Percentiles rank a stretch among this genome's conserved stretches.
phyloP scores from a whole-genome alignment of 148 eudicot species.

The Silene conica region DNA sequence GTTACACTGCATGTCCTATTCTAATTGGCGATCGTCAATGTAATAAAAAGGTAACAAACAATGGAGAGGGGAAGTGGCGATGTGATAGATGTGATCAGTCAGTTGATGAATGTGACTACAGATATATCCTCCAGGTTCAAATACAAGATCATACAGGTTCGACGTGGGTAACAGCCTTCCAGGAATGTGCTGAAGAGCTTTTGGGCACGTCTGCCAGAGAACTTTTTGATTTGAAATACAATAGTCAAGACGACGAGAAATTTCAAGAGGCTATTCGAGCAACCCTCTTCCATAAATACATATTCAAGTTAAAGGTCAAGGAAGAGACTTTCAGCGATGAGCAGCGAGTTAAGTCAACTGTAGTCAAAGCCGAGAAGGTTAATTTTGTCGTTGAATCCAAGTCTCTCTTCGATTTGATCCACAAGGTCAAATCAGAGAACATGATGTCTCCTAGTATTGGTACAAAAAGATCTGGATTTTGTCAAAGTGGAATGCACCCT shows the following conservation, averaged over 20 bases:
- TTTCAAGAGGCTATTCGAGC: constrained; percentile 46
- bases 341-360: constrained; percentile 76
- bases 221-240: constrained; percentile 51
- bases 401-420: no score
- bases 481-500: constrained; percentile 8
- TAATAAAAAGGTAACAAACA: constrained; percentile 76
- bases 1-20: constrained; percentile 81
- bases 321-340: constrained; percentile 88
- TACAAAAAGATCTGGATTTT: no score
- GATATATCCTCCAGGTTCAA: constrained; percentile 85
- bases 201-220: constrained; percentile 77
- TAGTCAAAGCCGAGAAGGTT: constrained; percentile 38
- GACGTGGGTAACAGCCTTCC: constrained; percentile 86
- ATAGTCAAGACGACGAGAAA: constrained; percentile 64
- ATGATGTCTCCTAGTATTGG: no score
- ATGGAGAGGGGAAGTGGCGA: constrained; percentile 94
- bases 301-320: constrained; percentile 87
- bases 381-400: no score
- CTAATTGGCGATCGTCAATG: constrained; percentile 70
- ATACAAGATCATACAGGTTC: constrained; percentile 84
- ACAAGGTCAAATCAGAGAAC: no score
- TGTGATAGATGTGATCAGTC: constrained; percentile 82
- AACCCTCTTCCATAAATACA: constrained; percentile 42
- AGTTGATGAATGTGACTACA: constrained; percentile 77
- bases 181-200: constrained; percentile 77